Percentiles rank a stretch among this genome's conserved stretches.
phyloP scores from a whole-genome alignment of 768 basidiomycete genomes.

The Boletus sensibilis region DNA sequence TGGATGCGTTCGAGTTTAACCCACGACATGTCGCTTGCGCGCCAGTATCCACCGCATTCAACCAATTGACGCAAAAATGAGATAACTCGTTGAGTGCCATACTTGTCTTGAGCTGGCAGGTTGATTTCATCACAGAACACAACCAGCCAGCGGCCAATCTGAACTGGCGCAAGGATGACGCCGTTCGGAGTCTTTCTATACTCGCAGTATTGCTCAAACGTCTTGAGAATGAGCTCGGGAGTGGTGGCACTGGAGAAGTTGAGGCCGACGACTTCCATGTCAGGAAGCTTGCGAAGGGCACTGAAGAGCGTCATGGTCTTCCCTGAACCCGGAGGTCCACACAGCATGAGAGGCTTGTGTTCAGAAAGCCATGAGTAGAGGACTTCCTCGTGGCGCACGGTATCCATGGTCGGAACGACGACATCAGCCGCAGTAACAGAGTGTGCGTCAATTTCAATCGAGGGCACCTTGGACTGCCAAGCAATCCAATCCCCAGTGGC shows the following conservation, averaged over 20 bases:
- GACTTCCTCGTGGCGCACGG: slow-evolving; percentile 97
- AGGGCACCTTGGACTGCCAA: slow-evolving; percentile 91
- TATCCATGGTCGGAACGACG: slow-evolving; percentile 98
- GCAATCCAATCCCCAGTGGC: slow-evolving; percentile 81
- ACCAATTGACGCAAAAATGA: slow-evolving; percentile 97
- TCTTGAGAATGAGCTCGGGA: slow-evolving; percentile 96
- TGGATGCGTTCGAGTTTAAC: slow-evolving; percentile 98
- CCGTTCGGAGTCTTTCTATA: slow-evolving; percentile 98
- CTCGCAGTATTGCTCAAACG: slow-evolving; percentile 99
- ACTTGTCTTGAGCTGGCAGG: slow-evolving; percentile 93
- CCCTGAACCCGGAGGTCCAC: slow-evolving; percentile 98
- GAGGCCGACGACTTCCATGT: slow-evolving; percentile 98
- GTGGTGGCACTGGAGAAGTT: slow-evolving; percentile 99
- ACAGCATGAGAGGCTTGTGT: slow-evolving; percentile 97
- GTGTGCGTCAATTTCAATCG: slow-evolving; percentile 96
- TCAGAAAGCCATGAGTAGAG: slow-evolving; percentile 98
- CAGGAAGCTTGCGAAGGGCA: slow-evolving; percentile 93
- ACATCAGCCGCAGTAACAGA: slow-evolving; percentile 94
- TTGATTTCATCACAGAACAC: slow-evolving; percentile 99
- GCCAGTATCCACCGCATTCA: slow-evolving; percentile 93
- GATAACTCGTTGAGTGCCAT: slow-evolving; percentile 97
- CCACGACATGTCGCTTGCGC: slow-evolving; percentile 93
- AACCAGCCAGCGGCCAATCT: slow-evolving; percentile 97
- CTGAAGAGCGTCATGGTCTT: slow-evolving; percentile 99
- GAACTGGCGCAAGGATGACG: slow-evolving; percentile 89